Base-by-base conservation (phyloP, 352 stramenopile species). In the Globisporangium canariense region DNA sequence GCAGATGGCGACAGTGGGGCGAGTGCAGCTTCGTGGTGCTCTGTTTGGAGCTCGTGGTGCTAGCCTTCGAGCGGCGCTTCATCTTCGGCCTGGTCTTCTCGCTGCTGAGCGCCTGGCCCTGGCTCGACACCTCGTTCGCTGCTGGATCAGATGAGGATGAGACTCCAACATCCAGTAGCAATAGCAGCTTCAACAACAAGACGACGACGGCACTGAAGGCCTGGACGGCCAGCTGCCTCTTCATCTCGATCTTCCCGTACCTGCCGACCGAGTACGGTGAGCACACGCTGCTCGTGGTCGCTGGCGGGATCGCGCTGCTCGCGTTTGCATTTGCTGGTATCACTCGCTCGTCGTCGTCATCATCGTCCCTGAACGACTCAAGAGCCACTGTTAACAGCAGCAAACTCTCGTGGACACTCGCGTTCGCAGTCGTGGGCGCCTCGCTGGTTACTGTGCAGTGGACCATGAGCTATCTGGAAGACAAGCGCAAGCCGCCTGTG, bases 251-350 rank as follows among this genome's bases (percentile, higher is more conserved):
- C 8, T 95, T 93, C 60, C 86, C 86, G 45, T 89, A 87, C 51
- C 60, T 93, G 6, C 79, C 86, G 4, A 80, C 79, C 30, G 83
- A 95, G 50, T 88, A 92, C 34, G 82, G 84, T 4, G 85, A 93
- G 20, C 74, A 88, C 54, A 84, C 83, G 38, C 43, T 66, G 2
- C 55, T 95, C 1, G 84, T 95, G 9, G 52, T 85, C 36, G n/a
- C 84, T 16, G 82, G 82, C 7, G 77, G 79, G 51, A 40, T 78
- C 18, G 47, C 77, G 14, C 54, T 83, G 25, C 38, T 74, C 1
- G 62, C 22, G 10, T 52, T 67, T 41, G 58, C 47, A 7, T 5
- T 62, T 3, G 43, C 54, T 9, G 20, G 34, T 11, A 22, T 52
- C 41, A 8, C n/a, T 66, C 32, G 8, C 28, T 45, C 34, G 14